Percentiles rank a stretch among this genome's conserved stretches.
Evolutionary conservation across 2,329 filamentous ascomycete genomes (phyloP).

Genomic region (Neonectria hederae): DNA sequence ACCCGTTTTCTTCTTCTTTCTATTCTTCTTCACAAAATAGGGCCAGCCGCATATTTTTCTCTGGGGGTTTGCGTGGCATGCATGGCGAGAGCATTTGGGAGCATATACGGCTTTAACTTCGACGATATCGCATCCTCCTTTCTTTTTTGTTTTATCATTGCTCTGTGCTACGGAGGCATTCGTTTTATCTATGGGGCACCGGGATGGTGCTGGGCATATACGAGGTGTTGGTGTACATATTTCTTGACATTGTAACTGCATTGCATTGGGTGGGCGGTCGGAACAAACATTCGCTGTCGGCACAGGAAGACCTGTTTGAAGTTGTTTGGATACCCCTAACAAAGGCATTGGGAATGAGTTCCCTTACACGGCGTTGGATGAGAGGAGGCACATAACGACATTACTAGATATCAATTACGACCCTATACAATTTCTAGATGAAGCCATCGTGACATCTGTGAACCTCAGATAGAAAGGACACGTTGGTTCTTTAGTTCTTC

Average conservation of each 20-base stretch:
- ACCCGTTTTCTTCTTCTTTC: conserved; percentile 35
- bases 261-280: conserved; percentile 40
- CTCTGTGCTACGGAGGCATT: conserved; percentile 8
- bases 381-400: conserved; percentile 39
- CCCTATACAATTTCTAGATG: conserved; percentile 14
- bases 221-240: conserved; percentile 36
- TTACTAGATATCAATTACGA: conserved; percentile 42
- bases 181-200: conserved; percentile 36
- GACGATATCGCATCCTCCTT: background rate
- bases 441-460: background rate
- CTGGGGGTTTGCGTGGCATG: conserved; percentile 19
- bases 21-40: conserved; percentile 2
- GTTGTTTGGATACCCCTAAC: conserved; percentile 48
- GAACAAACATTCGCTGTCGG: conserved; percentile 37
- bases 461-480: background rate
- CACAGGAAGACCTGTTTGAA: conserved; percentile 33
- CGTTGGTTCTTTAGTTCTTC: background rate
- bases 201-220: conserved; percentile 13
- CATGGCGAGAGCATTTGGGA: conserved; percentile 13
- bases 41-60: background rate
- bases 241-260: conserved; percentile 24
- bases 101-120: conserved; percentile 20
- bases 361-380: conserved; percentile 42
- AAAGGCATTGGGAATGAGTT: conserved; percentile 42
- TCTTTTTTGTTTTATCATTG: background rate